Evolutionary conservation across 2,329 filamentous ascomycete species (phyloP), one percentile per base, ranked within the genome.

Genomic region (Metarhizium brunneum): DNA sequence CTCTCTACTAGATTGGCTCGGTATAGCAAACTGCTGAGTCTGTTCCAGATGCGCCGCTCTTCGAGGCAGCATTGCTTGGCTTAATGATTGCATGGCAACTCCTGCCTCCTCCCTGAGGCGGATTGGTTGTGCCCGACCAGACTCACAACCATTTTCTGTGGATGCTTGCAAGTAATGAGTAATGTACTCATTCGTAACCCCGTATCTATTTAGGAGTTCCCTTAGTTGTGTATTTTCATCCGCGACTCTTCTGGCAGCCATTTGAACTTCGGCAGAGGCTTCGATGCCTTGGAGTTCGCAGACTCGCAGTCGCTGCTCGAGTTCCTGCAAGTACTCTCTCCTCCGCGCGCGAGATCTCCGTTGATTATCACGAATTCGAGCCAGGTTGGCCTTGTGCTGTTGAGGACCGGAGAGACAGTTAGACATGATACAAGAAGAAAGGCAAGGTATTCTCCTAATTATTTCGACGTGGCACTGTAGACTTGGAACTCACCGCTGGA

Each of bases 321-420:
- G 78, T 55, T 87, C 84, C 58, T 83, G 76, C 43, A 90, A 72
- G 65, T 91, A 90, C 64, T 89, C 86, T 72, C 87, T 88, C 60
- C 84, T 79, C 40, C 87, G 80, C 49, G 86, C 86, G 54, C 88
- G 83, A n/a, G 85, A 89, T 59, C 87, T 83, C 55, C 87, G 79
- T 67, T 91, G 88, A 64, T 91, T 92, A 63, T 91, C 85, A 60
- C 87, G 81, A 61, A 90, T 85, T 56, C 87, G 84, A 59, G 70
- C 70, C 62, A 73, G 64, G 56, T 73, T 73, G 58, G 69, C 69
- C 58, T 68, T 70, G 60, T 71, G 69, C 70, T 72, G 60, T 54
- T 20, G 40, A 55, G 32, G 40, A 38, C 40, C 10, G 32, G 32
- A 52, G 43, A 8, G 29, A 52, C 47, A 29, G 6, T 42, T 50